phyloP scores from a whole-genome alignment of 306 rosid genomes.

The Crotalaria pallida region DNA sequence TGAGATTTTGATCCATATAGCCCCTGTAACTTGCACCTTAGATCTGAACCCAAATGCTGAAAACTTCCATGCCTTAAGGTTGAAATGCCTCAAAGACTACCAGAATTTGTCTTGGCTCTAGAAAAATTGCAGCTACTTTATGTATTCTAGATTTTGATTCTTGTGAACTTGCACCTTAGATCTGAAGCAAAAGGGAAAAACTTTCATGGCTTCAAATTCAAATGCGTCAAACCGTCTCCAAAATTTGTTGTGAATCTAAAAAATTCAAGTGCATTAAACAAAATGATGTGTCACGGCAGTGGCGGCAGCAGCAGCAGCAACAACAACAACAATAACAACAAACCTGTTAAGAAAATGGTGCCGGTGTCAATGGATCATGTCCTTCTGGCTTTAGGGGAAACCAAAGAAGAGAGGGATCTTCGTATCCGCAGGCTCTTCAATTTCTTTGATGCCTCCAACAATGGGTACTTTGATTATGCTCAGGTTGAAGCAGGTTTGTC shows the following conservation, averaged over 20 bases:
- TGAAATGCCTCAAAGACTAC: no score
- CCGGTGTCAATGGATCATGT: constrained; percentile 49
- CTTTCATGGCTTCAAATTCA: neutral
- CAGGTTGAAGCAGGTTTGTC: constrained; percentile 51
- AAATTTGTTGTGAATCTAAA: neutral
- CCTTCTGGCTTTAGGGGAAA: constrained; percentile 41
- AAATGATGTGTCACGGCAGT: neutral
- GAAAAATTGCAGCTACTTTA: no score
- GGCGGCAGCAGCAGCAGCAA: neutral
- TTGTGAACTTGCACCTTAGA: neutral
- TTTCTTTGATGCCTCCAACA: constrained; percentile 41
- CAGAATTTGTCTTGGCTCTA: no score
- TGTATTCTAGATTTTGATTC: no score
- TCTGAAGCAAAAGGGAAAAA: constrained; percentile 19
- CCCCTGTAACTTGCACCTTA: neutral
- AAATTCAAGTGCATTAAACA: neutral
- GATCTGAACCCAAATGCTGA: neutral
- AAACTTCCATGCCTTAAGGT: neutral
- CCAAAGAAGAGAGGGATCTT: constrained; percentile 51
- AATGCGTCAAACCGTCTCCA: neutral
- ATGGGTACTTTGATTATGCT: constrained; percentile 45
- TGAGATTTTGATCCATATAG: neutral
- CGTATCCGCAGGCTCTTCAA: constrained; percentile 41
- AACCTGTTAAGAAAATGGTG: constrained; percentile 19
- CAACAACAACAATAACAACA: neutral